Conservation (phyloP, 441 rosid species). For the Sinapis alba region DNA sequence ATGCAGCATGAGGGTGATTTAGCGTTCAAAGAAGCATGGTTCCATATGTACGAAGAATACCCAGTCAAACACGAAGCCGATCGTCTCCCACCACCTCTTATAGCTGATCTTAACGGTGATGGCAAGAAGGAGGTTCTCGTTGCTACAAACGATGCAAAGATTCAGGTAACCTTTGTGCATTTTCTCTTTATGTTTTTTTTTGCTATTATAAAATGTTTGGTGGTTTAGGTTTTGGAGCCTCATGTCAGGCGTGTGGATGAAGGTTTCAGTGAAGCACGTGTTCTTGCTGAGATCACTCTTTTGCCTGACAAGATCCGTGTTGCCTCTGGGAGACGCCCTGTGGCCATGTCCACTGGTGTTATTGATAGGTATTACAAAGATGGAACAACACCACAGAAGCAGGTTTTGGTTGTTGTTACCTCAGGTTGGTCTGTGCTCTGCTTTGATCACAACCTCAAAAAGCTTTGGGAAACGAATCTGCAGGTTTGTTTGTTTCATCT, state of each 20-base stretch:
- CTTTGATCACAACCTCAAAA: too few species aligned
- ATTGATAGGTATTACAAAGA: too few species aligned
- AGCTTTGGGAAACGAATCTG: too few species aligned
- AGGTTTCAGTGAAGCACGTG: constrained; percentile 83
- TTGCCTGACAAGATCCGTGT: too few species aligned
- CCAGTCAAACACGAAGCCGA: constrained; percentile 89
- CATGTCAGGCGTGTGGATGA: constrained; percentile 82
- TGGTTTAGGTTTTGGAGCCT: constrained; percentile 78
- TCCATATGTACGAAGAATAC: constrained; percentile 78
- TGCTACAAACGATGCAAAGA: constrained; percentile 87
- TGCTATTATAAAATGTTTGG: constrained; percentile 8
- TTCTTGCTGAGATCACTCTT: constrained; percentile 61
- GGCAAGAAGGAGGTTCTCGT: constrained; percentile 87
- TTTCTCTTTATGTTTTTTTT: neutral
- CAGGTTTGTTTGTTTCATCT: too few species aligned
- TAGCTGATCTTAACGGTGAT: constrained; percentile 91
- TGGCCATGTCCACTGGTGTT: too few species aligned
- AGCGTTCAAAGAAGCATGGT: constrained; percentile 95
- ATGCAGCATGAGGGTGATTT: constrained; percentile 93
- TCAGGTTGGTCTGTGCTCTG: too few species aligned
- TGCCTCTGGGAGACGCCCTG: too few species aligned
- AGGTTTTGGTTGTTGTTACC: too few species aligned
- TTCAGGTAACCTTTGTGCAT: constrained; percentile 53
- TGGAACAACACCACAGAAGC: too few species aligned
- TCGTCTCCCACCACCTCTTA: constrained; percentile 89